Percentiles rank a stretch among this genome's conserved stretches.
These are phyloP conservation scores for Akanthomyces lecanii DNA, from an alignment of 2,329 filamentous ascomycete genomes.

Conservation along the genomic window DNA sequence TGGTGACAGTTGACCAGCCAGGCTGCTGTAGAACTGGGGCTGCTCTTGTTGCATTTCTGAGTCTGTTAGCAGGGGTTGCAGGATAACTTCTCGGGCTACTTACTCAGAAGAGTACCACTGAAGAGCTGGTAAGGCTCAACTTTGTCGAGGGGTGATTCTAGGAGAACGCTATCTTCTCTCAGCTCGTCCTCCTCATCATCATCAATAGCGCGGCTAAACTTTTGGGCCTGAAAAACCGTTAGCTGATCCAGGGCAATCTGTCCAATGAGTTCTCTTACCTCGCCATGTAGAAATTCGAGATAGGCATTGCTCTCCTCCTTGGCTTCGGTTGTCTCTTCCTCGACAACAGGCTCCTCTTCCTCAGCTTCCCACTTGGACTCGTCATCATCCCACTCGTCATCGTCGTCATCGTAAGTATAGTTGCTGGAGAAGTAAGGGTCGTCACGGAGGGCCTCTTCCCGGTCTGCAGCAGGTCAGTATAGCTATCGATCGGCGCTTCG, in stretches of 20 bases:
- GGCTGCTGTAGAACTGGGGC: slow-evolving; percentile 76
- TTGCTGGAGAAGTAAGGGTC: slow-evolving; percentile 69
- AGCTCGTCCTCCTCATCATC: slow-evolving; percentile 81
- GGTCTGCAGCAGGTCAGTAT: slow-evolving; percentile 51
- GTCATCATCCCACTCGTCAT: slow-evolving; percentile 80
- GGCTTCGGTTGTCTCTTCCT: slow-evolving; percentile 61
- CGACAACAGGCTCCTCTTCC: slow-evolving; percentile 59
- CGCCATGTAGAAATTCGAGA: slow-evolving; percentile 90
- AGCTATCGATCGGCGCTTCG: neutral
- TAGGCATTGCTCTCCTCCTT: slow-evolving; percentile 93
- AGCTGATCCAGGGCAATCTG: slow-evolving; percentile 16
- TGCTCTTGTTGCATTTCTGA: slow-evolving; percentile 85
- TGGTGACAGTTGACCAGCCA: slow-evolving; percentile 72
- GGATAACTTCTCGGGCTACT: slow-evolving; percentile 33
- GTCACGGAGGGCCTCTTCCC: slow-evolving; percentile 87
- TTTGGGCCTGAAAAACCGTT: slow-evolving; percentile 61
- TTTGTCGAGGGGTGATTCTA: slow-evolving; percentile 93
- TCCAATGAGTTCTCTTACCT: slow-evolving; percentile 49
- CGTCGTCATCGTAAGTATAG: slow-evolving; percentile 66
- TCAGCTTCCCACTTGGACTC: slow-evolving; percentile 77
- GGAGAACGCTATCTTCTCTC: slow-evolving; percentile 83
- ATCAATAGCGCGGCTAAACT: slow-evolving; percentile 67
- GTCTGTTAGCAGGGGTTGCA: neutral
- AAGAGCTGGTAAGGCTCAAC: slow-evolving; percentile 92
- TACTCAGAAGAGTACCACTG: slow-evolving; percentile 76